Evolutionary conservation across 2,329 filamentous ascomycete genomes (phyloP).

Genomic region (Neofusicoccum kwambonambiense): DNA sequence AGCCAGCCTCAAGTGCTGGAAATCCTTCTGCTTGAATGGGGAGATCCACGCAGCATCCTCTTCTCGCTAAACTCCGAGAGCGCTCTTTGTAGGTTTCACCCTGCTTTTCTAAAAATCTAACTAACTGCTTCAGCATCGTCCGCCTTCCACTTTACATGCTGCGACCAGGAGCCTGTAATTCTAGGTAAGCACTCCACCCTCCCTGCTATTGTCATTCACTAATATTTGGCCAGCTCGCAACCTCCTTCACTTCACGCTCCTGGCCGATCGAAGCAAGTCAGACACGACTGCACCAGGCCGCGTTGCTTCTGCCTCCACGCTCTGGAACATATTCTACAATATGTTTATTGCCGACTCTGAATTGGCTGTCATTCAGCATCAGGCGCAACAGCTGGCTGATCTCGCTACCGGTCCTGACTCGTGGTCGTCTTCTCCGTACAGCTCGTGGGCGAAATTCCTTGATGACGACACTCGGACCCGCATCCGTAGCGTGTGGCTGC

Average conservation of each 20-base stretch:
- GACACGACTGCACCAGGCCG: background rate
- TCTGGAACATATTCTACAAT: constrained; percentile 60
- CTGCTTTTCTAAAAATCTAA: background rate
- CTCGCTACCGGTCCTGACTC: constrained; percentile 36
- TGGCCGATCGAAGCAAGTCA: constrained; percentile 35
- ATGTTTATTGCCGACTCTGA: constrained; percentile 45
- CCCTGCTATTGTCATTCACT: background rate
- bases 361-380: constrained; percentile 38
- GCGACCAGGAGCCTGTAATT: constrained; percentile 51
- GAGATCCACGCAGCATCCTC: constrained; percentile 57
- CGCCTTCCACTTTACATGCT: constrained; percentile 54
- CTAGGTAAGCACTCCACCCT: constrained; percentile 41
- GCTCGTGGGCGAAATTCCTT: constrained; percentile 48
- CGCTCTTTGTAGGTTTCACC: background rate
- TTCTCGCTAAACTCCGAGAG: constrained; percentile 40
- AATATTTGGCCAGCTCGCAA: constrained; percentile 47
- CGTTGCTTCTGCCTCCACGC: background rate
- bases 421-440: constrained; percentile 51
- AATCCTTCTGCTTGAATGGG: constrained; percentile 55
- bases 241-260: constrained; percentile 51
- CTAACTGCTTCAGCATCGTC: background rate
- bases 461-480: constrained; percentile 47
- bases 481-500: constrained; percentile 42
- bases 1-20: constrained; percentile 21
- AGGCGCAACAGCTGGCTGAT: constrained; percentile 47